A percentile compares a stretch with the other conserved stretches of the same genome.
These are phyloP conservation scores for Phialophora macrospora DNA, from an alignment of 2,329 filamentous ascomycete species.

Conservation along the genomic window DNA sequence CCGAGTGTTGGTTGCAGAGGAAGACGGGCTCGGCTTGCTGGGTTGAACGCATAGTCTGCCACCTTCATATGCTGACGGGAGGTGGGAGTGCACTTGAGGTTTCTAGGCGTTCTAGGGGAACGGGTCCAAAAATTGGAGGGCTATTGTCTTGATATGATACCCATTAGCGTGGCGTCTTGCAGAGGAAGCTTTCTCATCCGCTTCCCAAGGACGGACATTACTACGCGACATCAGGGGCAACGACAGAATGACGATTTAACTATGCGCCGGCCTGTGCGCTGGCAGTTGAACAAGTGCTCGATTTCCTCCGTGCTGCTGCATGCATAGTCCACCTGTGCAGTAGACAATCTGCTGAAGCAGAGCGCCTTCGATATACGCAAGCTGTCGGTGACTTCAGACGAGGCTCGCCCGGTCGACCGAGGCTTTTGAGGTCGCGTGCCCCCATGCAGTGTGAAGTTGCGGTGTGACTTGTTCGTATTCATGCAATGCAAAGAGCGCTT, in stretches of 20 bases:
- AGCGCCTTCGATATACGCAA: background rate
- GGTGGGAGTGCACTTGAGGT: background rate
- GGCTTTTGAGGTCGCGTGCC: background rate
- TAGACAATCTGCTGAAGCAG: background rate
- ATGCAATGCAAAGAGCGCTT: background rate
- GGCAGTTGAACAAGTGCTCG: background rate
- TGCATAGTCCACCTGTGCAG: background rate
- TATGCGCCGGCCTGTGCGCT: background rate
- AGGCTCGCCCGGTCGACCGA: background rate
- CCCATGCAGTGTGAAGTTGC: background rate
- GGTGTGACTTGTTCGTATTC: background rate
- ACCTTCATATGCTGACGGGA: background rate
- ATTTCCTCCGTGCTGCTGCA: background rate
- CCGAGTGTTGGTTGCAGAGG: slow-evolving; percentile 37
- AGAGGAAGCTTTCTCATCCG: slow-evolving; percentile 5
- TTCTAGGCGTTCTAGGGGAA: slow-evolving; percentile 10
- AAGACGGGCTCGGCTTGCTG: slow-evolving; percentile 38
- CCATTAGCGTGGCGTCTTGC: slow-evolving; percentile 13
- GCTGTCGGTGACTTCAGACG: background rate
- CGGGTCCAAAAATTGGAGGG: slow-evolving; percentile 3
- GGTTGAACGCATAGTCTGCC: slow-evolving; percentile 5
- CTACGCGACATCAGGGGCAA: background rate
- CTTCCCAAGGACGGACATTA: background rate
- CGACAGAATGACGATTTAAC: background rate
- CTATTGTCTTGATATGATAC: slow-evolving; percentile 23